Base-by-base conservation (phyloP, 2,329 filamentous ascomycete genomes). In the Ophiostoma fasciatum region DNA sequence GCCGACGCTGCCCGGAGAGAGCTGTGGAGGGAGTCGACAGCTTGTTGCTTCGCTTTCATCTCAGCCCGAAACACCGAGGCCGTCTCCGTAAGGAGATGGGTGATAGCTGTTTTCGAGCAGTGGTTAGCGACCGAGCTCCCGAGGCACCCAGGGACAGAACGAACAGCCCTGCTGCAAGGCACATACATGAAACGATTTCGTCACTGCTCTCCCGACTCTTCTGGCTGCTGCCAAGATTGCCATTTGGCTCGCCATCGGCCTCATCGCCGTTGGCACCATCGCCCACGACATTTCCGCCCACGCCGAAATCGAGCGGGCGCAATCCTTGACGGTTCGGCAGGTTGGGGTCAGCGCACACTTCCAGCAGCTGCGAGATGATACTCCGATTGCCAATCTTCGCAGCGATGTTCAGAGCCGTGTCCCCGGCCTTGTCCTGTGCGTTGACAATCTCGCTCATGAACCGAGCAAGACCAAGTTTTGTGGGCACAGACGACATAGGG, bases 371-470 rank as follows among this genome's bases (percentile, higher is more conserved):
- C n/a, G 85, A 88, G 39, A 96, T 93, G 48, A 98, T 94, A 49
- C 84, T 92, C 37, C 81, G 71, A 53, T 94, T 96, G 17, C 85
- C 84, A 46, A 94, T 93, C 42, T 90, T 71, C 2, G 90, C 87
- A 2, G 88, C 90, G 43, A 96, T 78, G 47, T 94, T 94, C 15
- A 98, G 64, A 0, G 90, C 90, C 0, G 90, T 98, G 51, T 98
- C 93, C 1, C 90, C 90, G 23, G 82, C 81, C 49, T 87, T 85
- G 56, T 98, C 90, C 49, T 88, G 82, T 0, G 87, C 80, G 49
- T 98, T 96, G 41, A 98, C 88, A 55, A 98, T 92, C 52, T 96
- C 87, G 33, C 81, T 83, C 72, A 98, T 92, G 59, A 98, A 98
- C 26, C 84, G 77, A 21, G 83, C 87, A 36, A 98, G 69, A 18